Evolutionary conservation across 2,329 filamentous ascomycete genomes (phyloP).

Genomic region (Aulographum hederae): DNA sequence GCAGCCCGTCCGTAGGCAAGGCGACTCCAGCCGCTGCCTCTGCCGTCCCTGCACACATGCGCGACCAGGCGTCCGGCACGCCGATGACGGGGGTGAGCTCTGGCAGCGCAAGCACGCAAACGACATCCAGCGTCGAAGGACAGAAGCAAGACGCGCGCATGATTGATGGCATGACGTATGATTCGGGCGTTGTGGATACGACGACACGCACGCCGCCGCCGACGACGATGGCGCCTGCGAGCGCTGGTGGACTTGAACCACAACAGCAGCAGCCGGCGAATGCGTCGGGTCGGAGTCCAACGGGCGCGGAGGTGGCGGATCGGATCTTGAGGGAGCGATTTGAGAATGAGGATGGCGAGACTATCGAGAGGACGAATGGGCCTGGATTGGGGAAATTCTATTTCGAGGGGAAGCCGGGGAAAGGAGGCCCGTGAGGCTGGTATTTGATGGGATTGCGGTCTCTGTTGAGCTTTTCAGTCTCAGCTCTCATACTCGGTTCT

Average conservation of each 20-base stretch:
- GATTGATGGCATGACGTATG: slow-evolving; percentile 28
- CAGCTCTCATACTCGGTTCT: no score
- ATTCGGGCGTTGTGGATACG: slow-evolving; percentile 21
- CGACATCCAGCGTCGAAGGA: slow-evolving; percentile 14
- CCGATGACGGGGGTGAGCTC: slow-evolving; percentile 14
- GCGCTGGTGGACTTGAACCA: slow-evolving; percentile 1
- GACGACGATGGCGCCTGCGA: background rate
- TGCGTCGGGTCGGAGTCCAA: slow-evolving; percentile 10
- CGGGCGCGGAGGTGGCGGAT: slow-evolving; percentile 39
- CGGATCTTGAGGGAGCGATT: slow-evolving; percentile 38
- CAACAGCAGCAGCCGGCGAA: no score
- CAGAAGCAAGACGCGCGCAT: slow-evolving; percentile 22
- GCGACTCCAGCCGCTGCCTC: slow-evolving; percentile 4
- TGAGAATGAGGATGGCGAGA: background rate
- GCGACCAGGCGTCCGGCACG: slow-evolving; percentile 11
- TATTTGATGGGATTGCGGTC: no score
- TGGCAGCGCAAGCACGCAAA: slow-evolving; percentile 11
- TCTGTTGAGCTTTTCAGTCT: no score
- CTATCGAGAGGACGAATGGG: background rate
- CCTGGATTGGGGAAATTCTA: background rate
- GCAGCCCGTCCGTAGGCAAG: slow-evolving; percentile 48
- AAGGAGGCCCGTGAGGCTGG: no score
- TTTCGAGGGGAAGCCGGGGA: background rate
- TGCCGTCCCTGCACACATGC: slow-evolving; percentile 3
- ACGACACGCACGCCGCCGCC: slow-evolving; percentile 15